A percentile compares a stretch with the other conserved stretches of the same genome.
Evolutionary conservation across 2,329 filamentous ascomycete genomes (phyloP).

Genomic region (Scedosporium dehoogii): DNA sequence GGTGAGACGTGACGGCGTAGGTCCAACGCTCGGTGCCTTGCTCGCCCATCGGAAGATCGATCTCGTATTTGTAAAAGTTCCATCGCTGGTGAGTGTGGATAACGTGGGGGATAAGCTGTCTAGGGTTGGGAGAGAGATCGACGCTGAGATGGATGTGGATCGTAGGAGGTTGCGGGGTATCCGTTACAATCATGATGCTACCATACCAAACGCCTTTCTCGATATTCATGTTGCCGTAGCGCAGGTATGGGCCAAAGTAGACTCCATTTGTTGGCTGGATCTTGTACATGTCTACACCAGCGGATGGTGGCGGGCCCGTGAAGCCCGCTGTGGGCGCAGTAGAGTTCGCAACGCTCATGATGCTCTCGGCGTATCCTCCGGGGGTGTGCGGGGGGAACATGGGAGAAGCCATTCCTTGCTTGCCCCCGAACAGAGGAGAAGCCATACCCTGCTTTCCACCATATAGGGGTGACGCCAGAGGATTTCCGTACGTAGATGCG

Average conservation of each 20-base stretch:
- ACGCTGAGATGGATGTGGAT: slow-evolving; percentile 89
- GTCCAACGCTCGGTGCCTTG: slow-evolving; percentile 79
- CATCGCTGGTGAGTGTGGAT: slow-evolving; percentile 88
- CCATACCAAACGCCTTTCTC: slow-evolving; percentile 86
- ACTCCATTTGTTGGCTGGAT: slow-evolving; percentile 90
- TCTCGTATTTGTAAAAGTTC: slow-evolving; percentile 91
- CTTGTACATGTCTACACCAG: slow-evolving; percentile 90
- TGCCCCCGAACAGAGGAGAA: slow-evolving; percentile 49
- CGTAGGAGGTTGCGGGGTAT: slow-evolving; percentile 83
- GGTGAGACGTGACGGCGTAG: slow-evolving; percentile 91
- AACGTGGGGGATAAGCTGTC: slow-evolving; percentile 70
- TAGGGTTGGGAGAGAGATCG: slow-evolving; percentile 85
- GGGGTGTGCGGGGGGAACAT: slow-evolving; percentile 75
- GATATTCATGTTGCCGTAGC: slow-evolving; percentile 95
- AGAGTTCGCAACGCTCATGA: slow-evolving; percentile 68
- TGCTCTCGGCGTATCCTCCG: slow-evolving; percentile 67
- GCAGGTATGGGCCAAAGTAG: slow-evolving; percentile 92
- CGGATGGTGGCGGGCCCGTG: slow-evolving; percentile 75
- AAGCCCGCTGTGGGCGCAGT: slow-evolving; percentile 74
- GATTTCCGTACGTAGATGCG: slow-evolving; percentile 66
- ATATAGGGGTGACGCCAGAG: slow-evolving; percentile 58
- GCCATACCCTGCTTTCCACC: slow-evolving; percentile 43
- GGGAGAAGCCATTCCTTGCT: slow-evolving; percentile 65
- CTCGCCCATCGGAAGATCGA: slow-evolving; percentile 86
- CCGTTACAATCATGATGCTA: slow-evolving; percentile 87